These are phyloP conservation scores for Boechera stricta DNA, from an alignment of 345 rosid species.

Conservation along the genomic window DNA sequence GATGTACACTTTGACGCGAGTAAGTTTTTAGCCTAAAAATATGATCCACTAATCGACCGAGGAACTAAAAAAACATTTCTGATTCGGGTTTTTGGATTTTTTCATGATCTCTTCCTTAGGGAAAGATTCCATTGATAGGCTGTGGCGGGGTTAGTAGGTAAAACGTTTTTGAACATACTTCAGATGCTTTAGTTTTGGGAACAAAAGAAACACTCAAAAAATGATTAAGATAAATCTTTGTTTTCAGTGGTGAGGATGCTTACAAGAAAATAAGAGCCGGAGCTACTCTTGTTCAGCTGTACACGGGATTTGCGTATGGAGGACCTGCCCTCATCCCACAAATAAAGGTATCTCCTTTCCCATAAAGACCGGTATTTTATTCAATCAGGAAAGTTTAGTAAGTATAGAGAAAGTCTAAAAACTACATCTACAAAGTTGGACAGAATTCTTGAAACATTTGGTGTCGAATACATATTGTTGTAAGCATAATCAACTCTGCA, in stretches of 20 bases:
- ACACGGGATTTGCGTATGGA: slow-evolving; percentile 91
- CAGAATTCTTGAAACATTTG: neutral
- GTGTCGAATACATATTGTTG: neutral
- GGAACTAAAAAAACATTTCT: slow-evolving; percentile 7
- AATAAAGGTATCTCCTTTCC: slow-evolving; percentile 65
- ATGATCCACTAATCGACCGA: neutral
- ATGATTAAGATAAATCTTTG: neutral
- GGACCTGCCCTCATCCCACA: slow-evolving; percentile 97
- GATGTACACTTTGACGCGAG: slow-evolving; percentile 92
- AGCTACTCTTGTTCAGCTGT: slow-evolving; percentile 96
- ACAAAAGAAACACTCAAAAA: neutral
- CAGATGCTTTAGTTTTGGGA: slow-evolving; percentile 3
- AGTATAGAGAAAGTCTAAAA: slow-evolving; percentile 1
- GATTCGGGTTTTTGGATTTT: neutral
- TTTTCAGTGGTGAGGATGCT: slow-evolving; percentile 93
- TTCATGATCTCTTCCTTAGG: slow-evolving; percentile 53
- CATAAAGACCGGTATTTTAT: neutral
- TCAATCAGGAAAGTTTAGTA: neutral
- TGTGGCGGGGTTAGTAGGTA: slow-evolving; percentile 96
- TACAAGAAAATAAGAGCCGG: slow-evolving; percentile 92
- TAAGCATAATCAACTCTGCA: slow-evolving; percentile 26
- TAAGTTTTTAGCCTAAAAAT: slow-evolving; percentile 45
- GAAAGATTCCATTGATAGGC: slow-evolving; percentile 90
- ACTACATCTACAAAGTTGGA: neutral
- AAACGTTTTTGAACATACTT: slow-evolving; percentile 23